A percentile compares a stretch with the other conserved stretches of the same genome.
Conservation (phyloP, 768 basidiomycete genomes). For the Amanita exitialis region DNA sequence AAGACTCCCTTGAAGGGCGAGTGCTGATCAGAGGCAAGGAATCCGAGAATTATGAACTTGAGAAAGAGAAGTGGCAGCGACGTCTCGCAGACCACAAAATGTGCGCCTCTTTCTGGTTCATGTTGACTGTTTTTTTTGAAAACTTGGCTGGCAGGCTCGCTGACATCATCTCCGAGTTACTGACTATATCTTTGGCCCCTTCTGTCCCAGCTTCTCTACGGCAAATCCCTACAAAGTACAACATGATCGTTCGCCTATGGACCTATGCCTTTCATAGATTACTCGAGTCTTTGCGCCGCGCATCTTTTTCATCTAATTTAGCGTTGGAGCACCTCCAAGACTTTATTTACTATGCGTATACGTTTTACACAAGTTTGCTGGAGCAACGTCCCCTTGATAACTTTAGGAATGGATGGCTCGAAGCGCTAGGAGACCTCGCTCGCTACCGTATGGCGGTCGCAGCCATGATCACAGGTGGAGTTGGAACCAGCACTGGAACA, state of each 20-base stretch:
- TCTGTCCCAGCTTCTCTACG: constrained; percentile 83
- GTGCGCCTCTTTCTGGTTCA: constrained; percentile 27
- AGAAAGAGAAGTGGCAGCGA: constrained; percentile 70
- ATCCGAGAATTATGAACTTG: constrained; percentile 41
- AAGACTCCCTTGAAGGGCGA: constrained; percentile 33
- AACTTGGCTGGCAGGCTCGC: constrained; percentile 49
- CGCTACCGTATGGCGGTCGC: constrained; percentile 95
- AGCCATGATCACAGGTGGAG: constrained; percentile 56
- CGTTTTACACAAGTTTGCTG: constrained; percentile 82
- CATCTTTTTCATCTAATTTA: constrained; percentile 55
- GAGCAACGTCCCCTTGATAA: constrained; percentile 64
- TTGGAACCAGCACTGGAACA: constrained; percentile 24
- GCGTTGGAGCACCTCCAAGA: constrained; percentile 91
- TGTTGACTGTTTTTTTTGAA: constrained; percentile 8
- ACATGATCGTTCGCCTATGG: constrained; percentile 92
- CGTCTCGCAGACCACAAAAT: constrained; percentile 74
- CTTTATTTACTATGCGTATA: constrained; percentile 92
- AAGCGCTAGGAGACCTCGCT: constrained; percentile 93
- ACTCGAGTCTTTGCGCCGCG: constrained; percentile 82
- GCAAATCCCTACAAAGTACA: constrained; percentile 88
- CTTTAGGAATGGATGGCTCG: constrained; percentile 86
- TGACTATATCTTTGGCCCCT: constrained; percentile 78
- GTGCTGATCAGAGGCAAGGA: constrained; percentile 35
- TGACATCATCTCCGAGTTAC: constrained; percentile 82
- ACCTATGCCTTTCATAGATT: constrained; percentile 83